Evolutionary conservation across 2,329 filamentous ascomycete genomes (phyloP).

Genomic region (Alternaria viburni): DNA sequence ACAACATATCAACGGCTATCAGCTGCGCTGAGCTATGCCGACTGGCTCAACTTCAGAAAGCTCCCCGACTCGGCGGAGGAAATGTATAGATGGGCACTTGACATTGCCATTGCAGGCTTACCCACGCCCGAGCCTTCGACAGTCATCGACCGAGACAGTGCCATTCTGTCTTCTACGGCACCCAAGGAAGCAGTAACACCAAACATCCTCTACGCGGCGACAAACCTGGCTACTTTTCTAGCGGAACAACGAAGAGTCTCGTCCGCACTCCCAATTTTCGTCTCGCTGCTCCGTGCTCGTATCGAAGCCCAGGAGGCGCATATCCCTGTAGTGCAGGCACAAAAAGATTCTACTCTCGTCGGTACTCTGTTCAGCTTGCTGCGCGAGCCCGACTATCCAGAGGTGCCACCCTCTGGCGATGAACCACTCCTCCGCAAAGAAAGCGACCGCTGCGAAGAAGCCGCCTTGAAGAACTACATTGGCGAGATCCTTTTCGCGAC

Average conservation of each 20-base stretch:
- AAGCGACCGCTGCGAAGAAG: conserved; percentile 79
- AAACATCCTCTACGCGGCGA: conserved; percentile 78
- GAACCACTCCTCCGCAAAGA: conserved; percentile 68
- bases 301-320: conserved; percentile 61
- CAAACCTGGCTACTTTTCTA: conserved; percentile 78
- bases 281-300: conserved; percentile 82
- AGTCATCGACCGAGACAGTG: conserved; percentile 67
- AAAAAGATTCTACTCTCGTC: conserved; percentile 32
- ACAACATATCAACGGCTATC: conserved; percentile 78
- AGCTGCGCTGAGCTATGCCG: conserved; percentile 81
- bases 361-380: conserved; percentile 44
- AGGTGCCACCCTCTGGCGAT: conserved; percentile 73
- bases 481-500: conserved; percentile 88
- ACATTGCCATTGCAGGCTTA: conserved; percentile 70
- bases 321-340: conserved; percentile 19
- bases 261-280: conserved; percentile 79
- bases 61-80: conserved; percentile 69
- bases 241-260: conserved; percentile 72
- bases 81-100: conserved; percentile 77
- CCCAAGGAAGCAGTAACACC: conserved; percentile 62
- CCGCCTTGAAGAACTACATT: conserved; percentile 85
- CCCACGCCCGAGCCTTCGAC: conserved; percentile 49
- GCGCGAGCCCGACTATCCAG: conserved; percentile 68
- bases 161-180: conserved; percentile 64
- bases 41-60: conserved; percentile 82